Evolutionary conservation across 1,284 basidiomycete genomes (phyloP), one percentile per base, ranked within the genome.

Genomic region (Inonotus obliquus): DNA sequence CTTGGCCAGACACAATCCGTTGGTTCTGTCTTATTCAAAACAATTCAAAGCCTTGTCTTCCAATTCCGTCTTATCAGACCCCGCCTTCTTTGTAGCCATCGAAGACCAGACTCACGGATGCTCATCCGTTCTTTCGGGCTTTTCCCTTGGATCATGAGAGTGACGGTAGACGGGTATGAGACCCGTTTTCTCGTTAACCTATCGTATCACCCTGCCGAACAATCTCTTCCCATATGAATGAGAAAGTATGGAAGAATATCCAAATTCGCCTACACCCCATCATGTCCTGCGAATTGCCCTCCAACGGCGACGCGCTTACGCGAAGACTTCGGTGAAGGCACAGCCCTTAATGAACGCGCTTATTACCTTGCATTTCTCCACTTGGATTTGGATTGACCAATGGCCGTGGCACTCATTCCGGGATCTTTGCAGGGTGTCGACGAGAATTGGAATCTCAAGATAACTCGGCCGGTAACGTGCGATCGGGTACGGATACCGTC

Each of bases 31-130:
- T n/a, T n/a, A n/a, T n/a, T n/a, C n/a, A n/a, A n/a, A n/a, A n/a
- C n/a, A n/a, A n/a, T n/a, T n/a, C n/a, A n/a, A n/a, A 13, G 19
- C 49, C 11, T 13, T 27, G 27, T 5, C 27, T n/a, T 32, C 49
- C 13, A 13, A 23, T 51, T 27, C n/a, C n/a, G 2, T 7, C 6
- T 27, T 29, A 51, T 32, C 49, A 25, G 49, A 51, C 25, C 35
- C 21, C 52, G 25, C 14, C 1, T 37, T 38, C 37, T 10, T 52
- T 54, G 1, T 13, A 7, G 11, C 52, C 23, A 3, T n/a, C 47
- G 23, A 38, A n/a, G n/a, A 58, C 56, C 56, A 58, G 47, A 58
- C n/a, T 35, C 56, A 23, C 49, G 56, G 56, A 49, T 41, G 14
- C 4, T n/a, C 44, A 27, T 17, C 44, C 41, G 45, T 23, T 21